These are phyloP conservation scores for Calonectria multiphialidica DNA, from an alignment of 2,329 filamentous ascomycete genomes.

Conservation along the genomic window DNA sequence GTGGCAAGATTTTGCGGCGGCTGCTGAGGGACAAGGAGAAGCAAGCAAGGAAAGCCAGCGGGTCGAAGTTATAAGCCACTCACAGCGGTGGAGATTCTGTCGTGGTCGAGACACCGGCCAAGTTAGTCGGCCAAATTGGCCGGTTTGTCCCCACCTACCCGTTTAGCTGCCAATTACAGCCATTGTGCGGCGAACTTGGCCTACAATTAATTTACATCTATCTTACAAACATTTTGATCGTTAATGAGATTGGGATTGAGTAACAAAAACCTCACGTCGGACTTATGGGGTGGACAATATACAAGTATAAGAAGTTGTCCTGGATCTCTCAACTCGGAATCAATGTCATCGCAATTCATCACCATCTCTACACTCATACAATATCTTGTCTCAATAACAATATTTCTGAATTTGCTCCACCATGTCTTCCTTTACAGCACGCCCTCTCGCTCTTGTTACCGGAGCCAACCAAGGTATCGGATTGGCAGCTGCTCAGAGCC, in stretches of 20 bases:
- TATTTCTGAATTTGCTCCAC: background rate
- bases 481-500: constrained; percentile 27
- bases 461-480: constrained; percentile 42
- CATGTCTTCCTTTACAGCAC: constrained; percentile 20
- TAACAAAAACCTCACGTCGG: background rate
- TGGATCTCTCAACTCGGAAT: background rate
- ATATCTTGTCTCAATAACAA: background rate
- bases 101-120: background rate
- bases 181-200: background rate
- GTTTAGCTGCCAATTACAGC: background rate
- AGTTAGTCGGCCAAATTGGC: background rate
- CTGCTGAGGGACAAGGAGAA: constrained; percentile 77
- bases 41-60: constrained; percentile 3
- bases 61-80: constrained; percentile 4
- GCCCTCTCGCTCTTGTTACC: constrained; percentile 34
- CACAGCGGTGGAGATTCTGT: background rate
- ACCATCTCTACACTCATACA: background rate
- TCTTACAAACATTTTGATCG: background rate
- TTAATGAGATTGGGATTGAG: background rate
- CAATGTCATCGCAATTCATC: background rate
- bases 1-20: constrained; percentile 78
- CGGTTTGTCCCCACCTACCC: background rate
- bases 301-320: background rate
- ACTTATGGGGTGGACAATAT: no score
- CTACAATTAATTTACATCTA: background rate